These are phyloP conservation scores for Calocybe gambosa DNA, from an alignment of 1,284 basidiomycete species.

Conservation along the genomic window DNA sequence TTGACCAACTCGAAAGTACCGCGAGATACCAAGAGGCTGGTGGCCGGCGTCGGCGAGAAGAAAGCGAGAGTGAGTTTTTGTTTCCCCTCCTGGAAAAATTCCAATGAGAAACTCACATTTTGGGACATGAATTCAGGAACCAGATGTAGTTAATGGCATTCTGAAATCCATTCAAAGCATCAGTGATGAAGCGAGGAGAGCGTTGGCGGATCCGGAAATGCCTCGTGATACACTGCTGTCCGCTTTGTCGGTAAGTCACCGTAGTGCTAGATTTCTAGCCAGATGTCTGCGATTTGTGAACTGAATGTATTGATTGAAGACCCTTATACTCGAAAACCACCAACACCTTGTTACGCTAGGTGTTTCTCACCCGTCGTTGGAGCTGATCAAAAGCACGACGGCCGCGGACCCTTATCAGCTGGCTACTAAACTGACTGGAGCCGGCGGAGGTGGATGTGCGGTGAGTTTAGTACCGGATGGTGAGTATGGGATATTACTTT, in stretches of 20 bases:
- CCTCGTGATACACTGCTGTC: conserved; percentile 56
- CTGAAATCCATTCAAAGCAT: conserved; percentile 77
- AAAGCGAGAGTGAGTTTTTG: conserved; percentile 56
- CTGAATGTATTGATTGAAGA: conserved; percentile 31
- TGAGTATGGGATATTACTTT: conserved; percentile 25
- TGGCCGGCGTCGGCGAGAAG: conserved; percentile 79
- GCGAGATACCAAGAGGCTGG: conserved; percentile 91
- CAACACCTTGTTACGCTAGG: conserved; percentile 79
- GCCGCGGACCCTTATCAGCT: conserved; percentile 59
- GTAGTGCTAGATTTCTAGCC: conserved; percentile 6
- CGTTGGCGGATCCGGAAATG: conserved; percentile 71
- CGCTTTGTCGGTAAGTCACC: conserved; percentile 49
- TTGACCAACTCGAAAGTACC: conserved; percentile 92
- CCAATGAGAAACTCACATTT: conserved; percentile 4
- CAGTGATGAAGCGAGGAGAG: conserved; percentile 71
- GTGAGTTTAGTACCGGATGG: conserved; percentile 94
- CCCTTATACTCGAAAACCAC: conserved; percentile 88
- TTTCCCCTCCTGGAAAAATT: conserved; percentile 11
- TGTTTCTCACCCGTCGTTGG: conserved; percentile 90
- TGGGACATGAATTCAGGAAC: conserved; percentile 47
- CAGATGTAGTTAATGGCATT: conserved; percentile 69
- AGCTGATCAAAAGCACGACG: conserved; percentile 75
- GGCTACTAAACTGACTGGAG: conserved; percentile 96
- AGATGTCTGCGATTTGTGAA: neutral
- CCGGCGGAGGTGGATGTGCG: conserved; percentile 97